phyloP scores from a whole-genome alignment of 305 asterid species.

The Rubia balearica region DNA sequence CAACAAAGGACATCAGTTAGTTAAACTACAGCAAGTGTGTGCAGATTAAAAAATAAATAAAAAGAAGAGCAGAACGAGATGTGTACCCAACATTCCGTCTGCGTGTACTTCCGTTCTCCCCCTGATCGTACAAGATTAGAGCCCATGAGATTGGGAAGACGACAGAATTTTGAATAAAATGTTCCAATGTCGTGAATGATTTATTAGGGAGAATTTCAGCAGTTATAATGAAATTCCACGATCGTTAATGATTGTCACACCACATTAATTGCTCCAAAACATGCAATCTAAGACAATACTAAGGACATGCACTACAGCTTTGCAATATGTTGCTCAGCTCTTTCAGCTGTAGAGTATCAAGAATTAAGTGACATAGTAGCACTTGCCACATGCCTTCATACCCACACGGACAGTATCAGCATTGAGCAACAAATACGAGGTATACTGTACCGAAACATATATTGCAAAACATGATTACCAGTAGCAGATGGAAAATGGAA shows the following conservation, averaged over 20 bases:
- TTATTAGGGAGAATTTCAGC: slow-evolving; percentile 3
- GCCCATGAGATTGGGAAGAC: neutral
- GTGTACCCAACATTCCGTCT: slow-evolving; percentile 60
- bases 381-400: neutral
- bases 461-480: neutral
- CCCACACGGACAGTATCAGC: neutral
- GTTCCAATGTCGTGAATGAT: neutral
- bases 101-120: slow-evolving; percentile 29
- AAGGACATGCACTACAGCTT: neutral
- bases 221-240: neutral
- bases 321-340: neutral
- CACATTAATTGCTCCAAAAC: neutral
- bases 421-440: neutral
- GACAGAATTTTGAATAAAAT: slow-evolving; percentile 2
- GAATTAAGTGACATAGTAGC: neutral
- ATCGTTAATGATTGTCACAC: neutral
- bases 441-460: neutral
- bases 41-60: slow-evolving; percentile 8
- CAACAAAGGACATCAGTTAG: slow-evolving; percentile 9
- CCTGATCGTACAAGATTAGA: slow-evolving; percentile 34
- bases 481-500: neutral
- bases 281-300: neutral
- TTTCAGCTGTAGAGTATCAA: neutral
- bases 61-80: slow-evolving; percentile 11
- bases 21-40: slow-evolving; percentile 11